Evolutionary conservation across 495 filamentous ascomycete species (phyloP).

Genomic region (Xylaria intraflava): DNA sequence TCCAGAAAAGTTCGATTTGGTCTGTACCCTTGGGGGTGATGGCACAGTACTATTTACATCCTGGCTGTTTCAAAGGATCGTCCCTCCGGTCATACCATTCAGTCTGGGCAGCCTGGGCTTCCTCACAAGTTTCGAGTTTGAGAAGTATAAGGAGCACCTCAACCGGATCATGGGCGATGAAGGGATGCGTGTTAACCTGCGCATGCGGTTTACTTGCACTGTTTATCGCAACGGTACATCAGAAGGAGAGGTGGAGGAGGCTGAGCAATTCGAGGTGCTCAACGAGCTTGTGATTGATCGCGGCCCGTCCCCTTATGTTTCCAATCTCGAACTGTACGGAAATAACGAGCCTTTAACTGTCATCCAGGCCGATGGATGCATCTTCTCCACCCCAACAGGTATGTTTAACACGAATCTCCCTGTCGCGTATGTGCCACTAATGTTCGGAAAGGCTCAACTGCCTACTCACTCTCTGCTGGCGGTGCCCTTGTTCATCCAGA

Average conservation of each 20-base stretch:
- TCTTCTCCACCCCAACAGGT: conserved; percentile 92
- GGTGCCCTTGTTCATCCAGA: conserved; percentile 94
- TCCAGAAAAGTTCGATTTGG: conserved; percentile 87
- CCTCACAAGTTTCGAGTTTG: conserved; percentile 87
- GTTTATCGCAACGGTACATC: conserved; percentile 61
- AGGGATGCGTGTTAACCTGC: conserved; percentile 90
- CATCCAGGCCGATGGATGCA: conserved; percentile 92
- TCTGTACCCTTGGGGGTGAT: conserved; percentile 86
- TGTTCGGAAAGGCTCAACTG: conserved; percentile 61
- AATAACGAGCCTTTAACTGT: conserved; percentile 90
- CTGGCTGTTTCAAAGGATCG: conserved; percentile 89
- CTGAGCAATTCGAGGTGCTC: conserved; percentile 88
- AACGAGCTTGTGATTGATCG: conserved; percentile 98
- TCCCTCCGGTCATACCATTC: conserved; percentile 85
- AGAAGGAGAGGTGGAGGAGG: conserved; percentile 55
- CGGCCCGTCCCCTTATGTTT: conserved; percentile 92
- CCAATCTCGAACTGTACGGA: conserved; percentile 90
- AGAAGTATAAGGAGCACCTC: conserved; percentile 71
- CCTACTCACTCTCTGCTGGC: conserved; percentile 92
- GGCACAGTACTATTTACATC: conserved; percentile 88
- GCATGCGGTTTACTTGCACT: conserved; percentile 96
- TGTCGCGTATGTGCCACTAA: background rate
- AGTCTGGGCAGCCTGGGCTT: conserved; percentile 85
- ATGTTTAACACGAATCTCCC: conserved; percentile 17
- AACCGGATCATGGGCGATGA: conserved; percentile 81